Percentiles rank a stretch among this genome's conserved stretches.
Conservation (phyloP, 2,329 filamentous ascomycete species). For the Pyricularia pennisetigena region DNA sequence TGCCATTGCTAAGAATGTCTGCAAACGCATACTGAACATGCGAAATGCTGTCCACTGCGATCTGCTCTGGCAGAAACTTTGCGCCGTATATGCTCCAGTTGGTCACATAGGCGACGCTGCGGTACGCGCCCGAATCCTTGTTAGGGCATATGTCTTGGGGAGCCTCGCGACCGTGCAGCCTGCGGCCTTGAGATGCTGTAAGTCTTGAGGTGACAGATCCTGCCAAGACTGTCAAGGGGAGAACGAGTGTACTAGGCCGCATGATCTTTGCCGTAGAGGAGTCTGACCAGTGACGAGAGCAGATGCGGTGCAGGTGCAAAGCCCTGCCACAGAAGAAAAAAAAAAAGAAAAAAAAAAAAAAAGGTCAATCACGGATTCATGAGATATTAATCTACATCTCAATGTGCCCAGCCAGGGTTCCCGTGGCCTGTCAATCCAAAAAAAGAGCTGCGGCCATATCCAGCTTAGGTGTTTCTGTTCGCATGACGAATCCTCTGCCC, state of each 20-base stretch:
- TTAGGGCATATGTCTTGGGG: background rate
- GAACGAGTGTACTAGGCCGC: background rate
- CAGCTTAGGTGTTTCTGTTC: background rate
- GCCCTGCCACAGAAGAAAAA: too few relatives aligned
- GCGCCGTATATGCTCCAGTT: conserved; percentile 25
- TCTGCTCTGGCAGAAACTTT: conserved; percentile 52
- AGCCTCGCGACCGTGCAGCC: background rate
- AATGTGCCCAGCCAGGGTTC: too few relatives aligned
- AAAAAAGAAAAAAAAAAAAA: too few relatives aligned
- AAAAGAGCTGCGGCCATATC: too few relatives aligned
- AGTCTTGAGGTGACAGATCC: background rate
- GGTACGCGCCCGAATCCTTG: background rate
- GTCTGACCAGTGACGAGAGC: background rate
- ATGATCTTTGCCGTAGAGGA: background rate
- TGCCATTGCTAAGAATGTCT: conserved; percentile 31
- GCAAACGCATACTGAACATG: conserved; percentile 58
- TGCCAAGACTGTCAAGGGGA: background rate
- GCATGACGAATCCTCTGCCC: background rate
- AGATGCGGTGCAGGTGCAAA: background rate
- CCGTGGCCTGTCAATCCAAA: too few relatives aligned
- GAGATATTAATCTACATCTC: too few relatives aligned
- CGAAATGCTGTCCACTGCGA: conserved; percentile 59
- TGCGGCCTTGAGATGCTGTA: background rate
- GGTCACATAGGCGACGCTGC: conserved; percentile 5
- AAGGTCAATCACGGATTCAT: too few relatives aligned